Conservation (phyloP, 208 protist species). For the Acanthamoeba divionensis region DNA sequence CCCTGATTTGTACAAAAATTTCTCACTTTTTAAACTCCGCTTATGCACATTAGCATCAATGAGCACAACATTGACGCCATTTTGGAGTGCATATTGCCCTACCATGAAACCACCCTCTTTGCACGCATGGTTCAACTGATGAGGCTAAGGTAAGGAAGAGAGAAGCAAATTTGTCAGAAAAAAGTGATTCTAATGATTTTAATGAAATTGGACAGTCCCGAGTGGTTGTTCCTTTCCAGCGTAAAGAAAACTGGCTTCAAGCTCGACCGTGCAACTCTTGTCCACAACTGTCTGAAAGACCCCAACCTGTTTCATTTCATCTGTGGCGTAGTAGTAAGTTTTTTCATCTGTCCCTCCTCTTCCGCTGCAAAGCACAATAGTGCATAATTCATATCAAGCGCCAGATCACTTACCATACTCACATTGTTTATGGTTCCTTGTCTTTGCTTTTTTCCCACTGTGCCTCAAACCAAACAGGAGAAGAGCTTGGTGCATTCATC, state of each 20-base stretch:
- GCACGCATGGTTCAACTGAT: conserved; percentile 57
- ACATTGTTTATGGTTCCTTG: neutral
- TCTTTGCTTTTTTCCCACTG: neutral
- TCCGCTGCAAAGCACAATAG: no score
- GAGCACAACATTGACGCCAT: conserved; percentile 58
- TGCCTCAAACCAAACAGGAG: neutral
- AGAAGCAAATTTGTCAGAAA: no score
- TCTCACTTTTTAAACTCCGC: neutral
- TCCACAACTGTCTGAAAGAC: conserved; percentile 51
- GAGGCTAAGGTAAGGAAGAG: neutral
- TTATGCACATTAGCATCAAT: conserved; percentile 6
- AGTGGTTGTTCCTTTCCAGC: conserved; percentile 55
- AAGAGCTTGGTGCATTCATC: neutral
- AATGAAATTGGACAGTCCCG: no score
- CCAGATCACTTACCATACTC: neutral
- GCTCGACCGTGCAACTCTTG: conserved; percentile 36
- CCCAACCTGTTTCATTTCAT: conserved; percentile 53
- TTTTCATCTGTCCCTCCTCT: neutral
- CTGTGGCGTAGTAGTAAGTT: conserved; percentile 40
- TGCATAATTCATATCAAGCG: neutral
- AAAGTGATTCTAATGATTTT: no score
- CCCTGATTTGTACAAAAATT: neutral
- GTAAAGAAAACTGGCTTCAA: conserved; percentile 41
- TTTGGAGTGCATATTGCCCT: conserved; percentile 64
- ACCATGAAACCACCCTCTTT: conserved; percentile 68